These are phyloP conservation scores for Akanthomyces lecanii DNA, from an alignment of 2,329 filamentous ascomycete species.

Conservation along the genomic window DNA sequence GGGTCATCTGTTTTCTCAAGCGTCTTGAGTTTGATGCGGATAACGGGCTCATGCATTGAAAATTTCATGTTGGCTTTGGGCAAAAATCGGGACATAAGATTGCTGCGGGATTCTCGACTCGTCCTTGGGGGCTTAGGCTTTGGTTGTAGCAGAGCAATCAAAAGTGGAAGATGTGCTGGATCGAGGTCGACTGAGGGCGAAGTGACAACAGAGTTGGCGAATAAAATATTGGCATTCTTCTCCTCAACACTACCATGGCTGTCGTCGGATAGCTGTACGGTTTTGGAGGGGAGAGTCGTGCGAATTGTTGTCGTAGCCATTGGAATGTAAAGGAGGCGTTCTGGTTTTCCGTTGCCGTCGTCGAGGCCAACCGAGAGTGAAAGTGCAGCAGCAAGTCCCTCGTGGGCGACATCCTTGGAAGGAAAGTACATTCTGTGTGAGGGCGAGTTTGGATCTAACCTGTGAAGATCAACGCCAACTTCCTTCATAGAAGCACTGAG, in stretches of 20 bases:
- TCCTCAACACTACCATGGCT: conserved; percentile 67
- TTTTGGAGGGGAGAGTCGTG: conserved; percentile 92
- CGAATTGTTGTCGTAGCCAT: conserved; percentile 96
- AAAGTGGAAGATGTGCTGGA: conserved; percentile 81
- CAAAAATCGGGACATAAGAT: conserved; percentile 81
- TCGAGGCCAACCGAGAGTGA: conserved; percentile 90
- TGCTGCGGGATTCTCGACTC: conserved; percentile 51
- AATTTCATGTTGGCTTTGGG: conserved; percentile 94
- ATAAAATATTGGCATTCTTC: conserved; percentile 91
- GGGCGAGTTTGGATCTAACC: conserved; percentile 85
- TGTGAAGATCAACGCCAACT: conserved; percentile 85
- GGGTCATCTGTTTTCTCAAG: conserved; percentile 60
- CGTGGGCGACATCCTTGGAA: conserved; percentile 85
- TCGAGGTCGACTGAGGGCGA: conserved; percentile 92
- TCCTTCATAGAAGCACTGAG: conserved; percentile 95
- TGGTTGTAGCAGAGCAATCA: conserved; percentile 69
- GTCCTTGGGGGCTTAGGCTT: conserved; percentile 35
- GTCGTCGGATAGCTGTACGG: conserved; percentile 71
- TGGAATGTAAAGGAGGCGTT: conserved; percentile 86
- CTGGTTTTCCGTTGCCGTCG: conserved; percentile 79
- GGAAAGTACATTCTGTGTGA: conserved; percentile 99
- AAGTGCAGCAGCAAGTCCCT: conserved; percentile 85
- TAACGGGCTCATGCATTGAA: conserved; percentile 91
- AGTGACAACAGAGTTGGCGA: conserved; percentile 92
- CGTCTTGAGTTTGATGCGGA: conserved; percentile 82